A percentile compares a stretch with the other conserved stretches of the same genome.
phyloP scores from a whole-genome alignment of 176 grass and related monocot genomes.

The Elymus sibiricus region DNA sequence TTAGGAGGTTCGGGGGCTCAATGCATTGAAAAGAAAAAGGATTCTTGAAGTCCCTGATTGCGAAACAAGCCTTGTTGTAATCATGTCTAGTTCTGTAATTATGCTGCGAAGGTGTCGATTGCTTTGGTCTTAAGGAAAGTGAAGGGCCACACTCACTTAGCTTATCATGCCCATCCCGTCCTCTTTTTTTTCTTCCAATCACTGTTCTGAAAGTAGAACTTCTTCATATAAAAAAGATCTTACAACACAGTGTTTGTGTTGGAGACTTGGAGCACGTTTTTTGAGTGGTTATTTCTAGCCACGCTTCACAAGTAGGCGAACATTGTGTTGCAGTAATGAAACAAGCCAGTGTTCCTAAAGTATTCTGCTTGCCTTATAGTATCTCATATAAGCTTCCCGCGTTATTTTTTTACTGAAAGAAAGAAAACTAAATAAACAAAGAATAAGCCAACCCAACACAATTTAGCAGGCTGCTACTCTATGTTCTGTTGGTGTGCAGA shows the following conservation, averaged over 20 bases:
- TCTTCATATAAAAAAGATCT: neutral
- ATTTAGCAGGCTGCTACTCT: neutral
- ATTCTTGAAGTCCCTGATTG: neutral
- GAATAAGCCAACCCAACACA: neutral
- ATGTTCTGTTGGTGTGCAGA: neutral
- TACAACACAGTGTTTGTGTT: constrained; percentile 2
- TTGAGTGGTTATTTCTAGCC: neutral
- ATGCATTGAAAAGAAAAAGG: neutral
- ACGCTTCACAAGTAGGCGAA: neutral
- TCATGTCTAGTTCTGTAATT: constrained; percentile 25
- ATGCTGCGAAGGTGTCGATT: constrained; percentile 14
- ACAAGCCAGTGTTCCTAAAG: neutral
- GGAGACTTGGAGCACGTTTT: neutral
- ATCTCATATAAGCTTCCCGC: neutral
- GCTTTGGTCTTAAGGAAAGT: constrained; percentile 39
- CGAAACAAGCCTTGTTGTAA: neutral
- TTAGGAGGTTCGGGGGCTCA: neutral
- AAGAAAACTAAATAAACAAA: neutral
- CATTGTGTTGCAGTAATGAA: neutral
- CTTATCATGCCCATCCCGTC: neutral
- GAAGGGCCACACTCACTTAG: constrained; percentile 9
- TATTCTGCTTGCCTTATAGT: neutral
- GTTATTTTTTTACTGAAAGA: neutral
- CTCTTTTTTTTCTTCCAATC: neutral
- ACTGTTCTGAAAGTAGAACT: neutral